A percentile compares a stretch with the other conserved stretches of the same genome.
Evolutionary conservation across 2,329 filamentous ascomycete genomes (phyloP).

Genomic region (Diaporthe citriasiana): DNA sequence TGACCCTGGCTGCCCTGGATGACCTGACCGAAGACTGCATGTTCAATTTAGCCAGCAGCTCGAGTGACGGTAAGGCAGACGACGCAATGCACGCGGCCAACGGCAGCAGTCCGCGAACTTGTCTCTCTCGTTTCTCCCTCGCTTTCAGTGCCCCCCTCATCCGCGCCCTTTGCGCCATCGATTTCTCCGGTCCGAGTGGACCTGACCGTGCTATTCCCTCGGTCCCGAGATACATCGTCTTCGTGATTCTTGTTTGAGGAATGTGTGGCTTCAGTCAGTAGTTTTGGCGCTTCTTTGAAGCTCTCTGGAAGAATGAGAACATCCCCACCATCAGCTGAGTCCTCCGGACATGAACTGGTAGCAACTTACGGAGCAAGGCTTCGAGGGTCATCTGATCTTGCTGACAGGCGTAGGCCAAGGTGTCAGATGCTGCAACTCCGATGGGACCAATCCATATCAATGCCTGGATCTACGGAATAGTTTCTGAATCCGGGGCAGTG

Average conservation of each 20-base stretch:
- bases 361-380: not conserved
- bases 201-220: not conserved
- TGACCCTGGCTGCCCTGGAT: not conserved
- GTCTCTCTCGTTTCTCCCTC: not conserved
- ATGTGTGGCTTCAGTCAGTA: conserved; percentile 7
- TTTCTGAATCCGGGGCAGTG: conserved; percentile 9
- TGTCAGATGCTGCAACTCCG: conserved; percentile 34
- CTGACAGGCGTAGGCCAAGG: conserved; percentile 29
- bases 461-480: not conserved
- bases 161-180: not conserved
- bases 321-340: conserved; percentile 2
- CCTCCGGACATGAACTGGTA: not conserved
- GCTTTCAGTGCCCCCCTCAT: not conserved
- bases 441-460: not conserved
- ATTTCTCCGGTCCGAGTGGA: conserved; percentile 9
- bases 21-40: not conserved
- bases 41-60: conserved; percentile 1
- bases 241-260: not conserved
- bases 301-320: not conserved
- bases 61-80: not conserved
- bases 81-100: not conserved
- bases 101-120: not conserved
- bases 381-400: conserved; percentile 25
- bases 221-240: conserved; percentile 24
- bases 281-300: not conserved